phyloP scores from a whole-genome alignment of 2,329 filamentous ascomycete genomes.

The Microsporum ferrugineum region DNA sequence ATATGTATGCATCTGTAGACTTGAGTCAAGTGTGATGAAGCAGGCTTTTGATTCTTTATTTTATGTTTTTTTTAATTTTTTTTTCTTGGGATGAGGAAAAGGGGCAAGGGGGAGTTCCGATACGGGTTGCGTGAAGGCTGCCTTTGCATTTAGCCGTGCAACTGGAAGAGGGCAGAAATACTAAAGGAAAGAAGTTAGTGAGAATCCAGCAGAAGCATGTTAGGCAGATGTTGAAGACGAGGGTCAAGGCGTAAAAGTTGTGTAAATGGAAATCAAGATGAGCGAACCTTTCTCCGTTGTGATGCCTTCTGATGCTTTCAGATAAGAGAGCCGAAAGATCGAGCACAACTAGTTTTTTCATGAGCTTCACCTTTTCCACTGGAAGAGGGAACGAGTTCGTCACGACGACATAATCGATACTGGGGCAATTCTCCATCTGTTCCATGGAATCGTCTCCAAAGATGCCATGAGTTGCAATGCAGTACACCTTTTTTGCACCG shows the following conservation, averaged over 20 bases:
- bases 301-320: slow-evolving; percentile 89
- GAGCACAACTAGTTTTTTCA: slow-evolving; percentile 75
- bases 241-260: background rate
- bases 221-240: background rate
- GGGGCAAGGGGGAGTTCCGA: background rate
- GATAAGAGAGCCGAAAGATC: slow-evolving; percentile 79
- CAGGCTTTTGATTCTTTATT: background rate
- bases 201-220: background rate
- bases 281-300: slow-evolving; percentile 71
- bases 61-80: background rate
- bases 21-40: background rate
- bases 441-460: slow-evolving; percentile 84
- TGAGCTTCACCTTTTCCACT: slow-evolving; percentile 52
- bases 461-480: slow-evolving; percentile 91
- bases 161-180: slow-evolving; percentile 42
- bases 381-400: slow-evolving; percentile 95
- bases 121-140: background rate
- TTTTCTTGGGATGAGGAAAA: background rate
- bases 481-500: slow-evolving; percentile 85
- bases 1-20: background rate
- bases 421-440: slow-evolving; percentile 82
- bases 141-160: slow-evolving; percentile 39
- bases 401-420: slow-evolving; percentile 86
- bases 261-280: background rate
- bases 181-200: slow-evolving; percentile 8